phyloP scores from a whole-genome alignment of 140 eudicot species.

The Cichorium intybus region DNA sequence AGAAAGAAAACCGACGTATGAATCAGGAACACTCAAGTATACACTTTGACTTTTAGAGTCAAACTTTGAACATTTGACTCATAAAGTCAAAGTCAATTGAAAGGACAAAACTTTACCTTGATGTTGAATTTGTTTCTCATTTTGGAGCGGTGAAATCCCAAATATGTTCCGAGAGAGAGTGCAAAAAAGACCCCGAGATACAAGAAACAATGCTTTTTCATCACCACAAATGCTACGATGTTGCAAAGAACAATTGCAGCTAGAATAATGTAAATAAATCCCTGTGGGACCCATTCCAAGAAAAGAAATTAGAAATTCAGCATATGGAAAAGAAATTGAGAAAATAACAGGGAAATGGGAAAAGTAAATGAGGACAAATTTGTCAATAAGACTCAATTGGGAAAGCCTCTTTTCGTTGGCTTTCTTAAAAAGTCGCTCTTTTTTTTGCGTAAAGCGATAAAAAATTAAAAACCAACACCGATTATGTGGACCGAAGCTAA shows the following conservation, averaged over 20 bases:
- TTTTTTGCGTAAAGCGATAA: no score
- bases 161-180: constrained; percentile 51
- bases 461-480: no score
- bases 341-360: no score
- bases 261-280: constrained; percentile 46
- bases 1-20: constrained; percentile 8
- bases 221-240: constrained; percentile 46
- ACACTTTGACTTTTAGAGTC: constrained; percentile 22
- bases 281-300: constrained; percentile 45
- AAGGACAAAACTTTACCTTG: constrained; percentile 60
- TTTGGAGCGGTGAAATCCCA: constrained; percentile 71
- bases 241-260: constrained; percentile 52
- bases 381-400: no score
- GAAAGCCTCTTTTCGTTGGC: no score
- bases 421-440: no score
- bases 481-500: no score
- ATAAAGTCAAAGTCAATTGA: neutral
- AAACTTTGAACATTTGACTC: neutral
- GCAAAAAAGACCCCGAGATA: constrained; percentile 56
- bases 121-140: constrained; percentile 79
- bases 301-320: constrained; percentile 16
- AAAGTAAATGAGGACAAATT: no score
- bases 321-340: no score
- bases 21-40: neutral
- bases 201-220: constrained; percentile 56